These are phyloP conservation scores for Mimosa pudica DNA, from an alignment of 306 rosid genomes.

Conservation along the genomic window DNA sequence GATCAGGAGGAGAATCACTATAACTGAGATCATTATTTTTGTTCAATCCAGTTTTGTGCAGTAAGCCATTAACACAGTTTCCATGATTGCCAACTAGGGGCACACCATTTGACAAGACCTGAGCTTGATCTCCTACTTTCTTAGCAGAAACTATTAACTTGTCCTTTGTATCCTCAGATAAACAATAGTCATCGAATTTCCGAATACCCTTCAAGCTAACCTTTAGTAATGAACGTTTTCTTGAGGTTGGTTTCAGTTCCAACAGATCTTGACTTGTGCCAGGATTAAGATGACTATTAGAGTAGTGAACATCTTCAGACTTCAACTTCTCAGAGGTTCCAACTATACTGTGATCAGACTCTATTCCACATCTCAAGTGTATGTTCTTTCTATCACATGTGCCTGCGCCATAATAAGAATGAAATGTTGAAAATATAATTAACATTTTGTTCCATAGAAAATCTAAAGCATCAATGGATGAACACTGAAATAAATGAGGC, in stretches of 20 bases:
- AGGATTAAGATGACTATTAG: slow-evolving; percentile 43
- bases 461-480: slow-evolving; percentile 23
- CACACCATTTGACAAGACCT: slow-evolving; percentile 44
- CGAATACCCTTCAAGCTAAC: slow-evolving; percentile 48
- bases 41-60: slow-evolving; percentile 39
- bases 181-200: slow-evolving; percentile 49
- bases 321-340: slow-evolving; percentile 54
- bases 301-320: slow-evolving; percentile 41
- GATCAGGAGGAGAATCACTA: slow-evolving; percentile 37
- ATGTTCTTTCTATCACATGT: slow-evolving; percentile 53
- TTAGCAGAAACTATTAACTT: slow-evolving; percentile 44
- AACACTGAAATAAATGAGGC: slow-evolving; percentile 31
- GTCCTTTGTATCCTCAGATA: slow-evolving; percentile 41
- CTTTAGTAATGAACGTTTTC: slow-evolving; percentile 41
- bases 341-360: slow-evolving; percentile 48
- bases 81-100: slow-evolving; percentile 41
- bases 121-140: slow-evolving; percentile 46
- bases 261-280: slow-evolving; percentile 41
- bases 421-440: slow-evolving; percentile 16
- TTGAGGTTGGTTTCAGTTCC: slow-evolving; percentile 42
- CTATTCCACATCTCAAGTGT: slow-evolving; percentile 54
- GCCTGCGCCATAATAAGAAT: slow-evolving; percentile 3
- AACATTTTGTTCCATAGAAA: slow-evolving; percentile 8
- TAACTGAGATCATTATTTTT: slow-evolving; percentile 44
- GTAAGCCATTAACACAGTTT: slow-evolving; percentile 36